Conservation (phyloP, 306 rosid genomes). For the peach (Prunus persica) region DNA sequence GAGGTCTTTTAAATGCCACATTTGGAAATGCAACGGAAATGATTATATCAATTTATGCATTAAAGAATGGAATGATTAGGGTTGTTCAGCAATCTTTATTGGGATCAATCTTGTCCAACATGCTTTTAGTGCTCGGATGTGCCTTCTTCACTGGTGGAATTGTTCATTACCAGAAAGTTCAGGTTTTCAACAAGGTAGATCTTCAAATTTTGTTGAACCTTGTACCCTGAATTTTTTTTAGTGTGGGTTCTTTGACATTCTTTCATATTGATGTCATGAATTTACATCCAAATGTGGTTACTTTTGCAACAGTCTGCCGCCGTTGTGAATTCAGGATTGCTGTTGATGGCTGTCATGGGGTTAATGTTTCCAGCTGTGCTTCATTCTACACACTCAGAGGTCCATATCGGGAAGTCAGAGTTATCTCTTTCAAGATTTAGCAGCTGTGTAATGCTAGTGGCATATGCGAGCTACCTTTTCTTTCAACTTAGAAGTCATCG, state of each 20-base stretch:
- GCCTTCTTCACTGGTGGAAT: slow-evolving; percentile 91
- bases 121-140: slow-evolving; percentile 92
- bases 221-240: neutral
- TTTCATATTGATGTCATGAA: neutral
- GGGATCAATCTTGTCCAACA: slow-evolving; percentile 89
- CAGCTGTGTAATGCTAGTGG: slow-evolving; percentile 81
- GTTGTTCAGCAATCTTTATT: slow-evolving; percentile 91
- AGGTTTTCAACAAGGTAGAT: slow-evolving; percentile 68
- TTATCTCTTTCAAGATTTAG: slow-evolving; percentile 86
- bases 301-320: slow-evolving; percentile 72
- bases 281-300: slow-evolving; percentile 24
- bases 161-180: slow-evolving; percentile 52
- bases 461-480: slow-evolving; percentile 82
- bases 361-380: slow-evolving; percentile 85
- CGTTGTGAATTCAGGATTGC: slow-evolving; percentile 78
- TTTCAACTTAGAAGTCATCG: slow-evolving; percentile 75
- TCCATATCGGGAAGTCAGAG: slow-evolving; percentile 75
- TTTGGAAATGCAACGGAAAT: slow-evolving; percentile 91
- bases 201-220: slow-evolving; percentile 7
- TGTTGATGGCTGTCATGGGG: slow-evolving; percentile 97
- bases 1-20: slow-evolving; percentile 90
- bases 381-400: slow-evolving; percentile 82
- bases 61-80: slow-evolving; percentile 83
- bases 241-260: neutral
- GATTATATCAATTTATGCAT: slow-evolving; percentile 84